Conservation (phyloP, 2,329 filamentous ascomycete genomes). For the Xylaria hypoxylon region DNA sequence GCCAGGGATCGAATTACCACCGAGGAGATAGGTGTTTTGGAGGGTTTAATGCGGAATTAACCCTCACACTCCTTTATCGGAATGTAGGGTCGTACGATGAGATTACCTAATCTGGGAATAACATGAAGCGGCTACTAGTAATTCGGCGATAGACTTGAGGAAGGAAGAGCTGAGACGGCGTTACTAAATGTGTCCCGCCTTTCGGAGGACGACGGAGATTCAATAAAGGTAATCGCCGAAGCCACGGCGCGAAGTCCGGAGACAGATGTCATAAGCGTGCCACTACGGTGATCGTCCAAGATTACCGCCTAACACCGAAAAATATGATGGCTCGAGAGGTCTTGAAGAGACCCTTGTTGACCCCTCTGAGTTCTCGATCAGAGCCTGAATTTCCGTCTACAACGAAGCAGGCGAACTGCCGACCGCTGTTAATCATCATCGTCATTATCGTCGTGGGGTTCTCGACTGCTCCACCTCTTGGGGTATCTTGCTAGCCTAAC, state of each 20-base stretch:
- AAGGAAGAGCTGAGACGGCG: constrained; percentile 15
- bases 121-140: background rate
- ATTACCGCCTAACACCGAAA: constrained; percentile 27
- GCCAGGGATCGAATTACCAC: no score
- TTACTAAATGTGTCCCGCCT: constrained; percentile 23
- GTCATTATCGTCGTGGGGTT: constrained; percentile 23
- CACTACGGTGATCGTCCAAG: background rate
- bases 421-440: background rate
- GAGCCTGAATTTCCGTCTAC: background rate
- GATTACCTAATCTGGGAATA: no score
- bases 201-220: constrained; percentile 27
- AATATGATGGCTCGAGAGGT: background rate
- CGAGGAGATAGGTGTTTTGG: background rate
- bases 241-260: constrained; percentile 19
- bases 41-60: background rate
- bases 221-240: constrained; percentile 35
- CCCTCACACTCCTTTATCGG: background rate
- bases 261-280: background rate
- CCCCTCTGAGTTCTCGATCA: background rate
- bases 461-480: constrained; percentile 12
- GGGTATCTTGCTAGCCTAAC: constrained; percentile 17
- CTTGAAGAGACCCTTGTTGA: background rate
- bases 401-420: background rate
- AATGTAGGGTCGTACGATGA: background rate
- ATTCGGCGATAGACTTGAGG: constrained; percentile 13